Base-by-base conservation (phyloP, 345 rosid species). In the Cardamine chenopodiifolia region DNA sequence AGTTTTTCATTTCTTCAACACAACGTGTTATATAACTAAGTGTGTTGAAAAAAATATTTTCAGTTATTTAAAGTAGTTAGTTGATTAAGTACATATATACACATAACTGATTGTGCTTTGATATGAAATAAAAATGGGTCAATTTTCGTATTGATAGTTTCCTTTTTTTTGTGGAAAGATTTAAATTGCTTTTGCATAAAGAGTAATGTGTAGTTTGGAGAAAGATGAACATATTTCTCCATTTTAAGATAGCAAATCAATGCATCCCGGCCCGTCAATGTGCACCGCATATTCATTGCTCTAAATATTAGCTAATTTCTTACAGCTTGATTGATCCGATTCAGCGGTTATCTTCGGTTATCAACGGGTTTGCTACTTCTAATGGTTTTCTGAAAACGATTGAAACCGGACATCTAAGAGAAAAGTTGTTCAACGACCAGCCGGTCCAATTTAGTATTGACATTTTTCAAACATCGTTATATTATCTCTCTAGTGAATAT, bases 211-310 rank as follows among this genome's bases (percentile, higher is more conserved):
- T 60, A 25, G 60, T 32, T 29, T 64, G 48, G 19, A 20, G 26
- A 45, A 42, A 73, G 35, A 62, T 61, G 52, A 39, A 35, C 61
- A 71, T 61, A 35, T 20, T 71, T 74, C 53, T 66, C 73, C 73
- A 74, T 57, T 66, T 48, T 50, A 58, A 67, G 73, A 47, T 17
- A 57, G 9, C 50, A 13, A 25, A 20, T 58, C 35, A 68, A 58
- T 49, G 44, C 66, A 31, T 56, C 72, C 31, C 17, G 47, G 7
- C 7, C 32, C 20, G 26, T 54, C 56, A 44, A 44, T 58, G 39
- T 45, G 66, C 34, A 65, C 57, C 47, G 48, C 37, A 29, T 40
- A 64, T 64, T 54, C 48, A 39, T 52, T 15, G 29, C 55, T 31
- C 34, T 52, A 10, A 13, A 54, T 42, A 34, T 45, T 56, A 65